Conservation (phyloP, 257 asterid genomes). For the Primulina eburnea region DNA sequence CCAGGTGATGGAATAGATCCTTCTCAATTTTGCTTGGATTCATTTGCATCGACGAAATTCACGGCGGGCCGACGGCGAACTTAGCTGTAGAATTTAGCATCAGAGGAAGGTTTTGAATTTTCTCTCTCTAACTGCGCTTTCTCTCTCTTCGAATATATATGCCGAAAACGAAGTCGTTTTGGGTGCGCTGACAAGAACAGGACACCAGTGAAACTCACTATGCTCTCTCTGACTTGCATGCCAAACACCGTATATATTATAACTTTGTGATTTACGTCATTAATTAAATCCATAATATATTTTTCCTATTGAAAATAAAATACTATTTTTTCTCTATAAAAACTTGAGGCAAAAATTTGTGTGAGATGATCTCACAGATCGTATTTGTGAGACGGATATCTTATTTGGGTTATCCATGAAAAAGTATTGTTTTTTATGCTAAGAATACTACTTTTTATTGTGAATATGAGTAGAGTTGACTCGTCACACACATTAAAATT, state of each 20-base stretch:
- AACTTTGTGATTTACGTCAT: too few species aligned
- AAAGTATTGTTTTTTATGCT: too few species aligned
- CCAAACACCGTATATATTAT: not conserved
- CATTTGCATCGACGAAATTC: constrained; percentile 28
- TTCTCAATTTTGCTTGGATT: constrained; percentile 77
- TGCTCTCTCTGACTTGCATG: not conserved
- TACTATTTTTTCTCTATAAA: too few species aligned
- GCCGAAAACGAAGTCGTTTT: not conserved
- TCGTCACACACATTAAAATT: too few species aligned
- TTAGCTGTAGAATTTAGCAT: constrained; percentile 6
- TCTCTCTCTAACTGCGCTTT: constrained; percentile 16
- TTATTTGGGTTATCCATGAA: too few species aligned
- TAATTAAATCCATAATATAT: too few species aligned
- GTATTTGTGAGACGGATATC: too few species aligned
- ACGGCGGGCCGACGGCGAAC: not conserved
- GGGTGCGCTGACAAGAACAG: not conserved
- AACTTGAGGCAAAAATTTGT: too few species aligned
- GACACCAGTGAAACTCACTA: not conserved
- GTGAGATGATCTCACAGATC: too few species aligned
- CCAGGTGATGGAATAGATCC: constrained; percentile 53
- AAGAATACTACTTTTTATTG: too few species aligned
- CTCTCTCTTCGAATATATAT: constrained; percentile 9
- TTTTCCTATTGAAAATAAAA: too few species aligned
- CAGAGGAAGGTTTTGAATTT: constrained; percentile 17
- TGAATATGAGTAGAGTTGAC: too few species aligned